phyloP scores from a whole-genome alignment of 805 yeast genomes.

The Maudiozyma turicensis region DNA sequence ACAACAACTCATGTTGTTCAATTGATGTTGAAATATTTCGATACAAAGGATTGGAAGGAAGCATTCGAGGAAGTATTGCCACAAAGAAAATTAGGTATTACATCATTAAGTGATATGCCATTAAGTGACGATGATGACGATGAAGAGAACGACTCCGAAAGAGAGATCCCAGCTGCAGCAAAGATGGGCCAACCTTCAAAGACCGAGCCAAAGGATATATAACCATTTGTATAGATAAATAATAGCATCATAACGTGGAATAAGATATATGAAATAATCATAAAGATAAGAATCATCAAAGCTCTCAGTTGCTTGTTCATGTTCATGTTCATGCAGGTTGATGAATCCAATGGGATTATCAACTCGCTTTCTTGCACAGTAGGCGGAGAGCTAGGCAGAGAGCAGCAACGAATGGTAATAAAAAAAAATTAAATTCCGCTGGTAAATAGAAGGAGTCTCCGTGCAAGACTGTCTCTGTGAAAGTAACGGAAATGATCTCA shows the following conservation, averaged over 20 bases:
- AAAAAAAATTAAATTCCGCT: no score
- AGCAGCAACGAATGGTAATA: no score
- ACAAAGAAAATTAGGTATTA: slow-evolving; percentile 47
- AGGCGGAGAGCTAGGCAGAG: no score
- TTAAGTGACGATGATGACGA: background rate
- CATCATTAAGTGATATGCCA: slow-evolving; percentile 1
- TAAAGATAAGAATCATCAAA: no score
- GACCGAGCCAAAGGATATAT: background rate
- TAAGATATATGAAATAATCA: no score
- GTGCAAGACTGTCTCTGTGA: no score
- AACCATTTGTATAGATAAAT: background rate
- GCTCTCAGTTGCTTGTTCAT: no score
- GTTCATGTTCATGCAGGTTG: no score
- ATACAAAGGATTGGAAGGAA: slow-evolving; percentile 67
- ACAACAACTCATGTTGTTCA: slow-evolving; percentile 96
- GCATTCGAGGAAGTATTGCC: slow-evolving; percentile 89
- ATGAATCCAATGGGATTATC: no score
- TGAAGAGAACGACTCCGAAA: background rate
- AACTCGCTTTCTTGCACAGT: no score
- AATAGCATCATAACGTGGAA: background rate
- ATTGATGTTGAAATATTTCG: slow-evolving; percentile 70
- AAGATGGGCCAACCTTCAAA: background rate
- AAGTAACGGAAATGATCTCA: no score
- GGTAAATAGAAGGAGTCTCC: no score
- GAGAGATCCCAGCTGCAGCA: background rate